Conservation (phyloP, 176 grass and related monocot species). For the Cenchrus purpureus region DNA sequence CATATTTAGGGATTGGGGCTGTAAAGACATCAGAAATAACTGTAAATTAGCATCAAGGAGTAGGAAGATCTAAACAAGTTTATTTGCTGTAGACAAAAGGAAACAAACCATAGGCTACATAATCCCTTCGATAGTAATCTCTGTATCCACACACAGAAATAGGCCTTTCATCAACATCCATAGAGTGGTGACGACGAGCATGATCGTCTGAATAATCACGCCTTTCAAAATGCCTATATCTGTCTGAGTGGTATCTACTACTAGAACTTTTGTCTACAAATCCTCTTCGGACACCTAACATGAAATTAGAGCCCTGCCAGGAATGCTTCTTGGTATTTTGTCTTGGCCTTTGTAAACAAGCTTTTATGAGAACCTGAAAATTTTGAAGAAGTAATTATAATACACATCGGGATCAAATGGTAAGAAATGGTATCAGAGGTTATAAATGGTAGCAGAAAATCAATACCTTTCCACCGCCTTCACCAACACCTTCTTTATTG, state of each 20-base stretch:
- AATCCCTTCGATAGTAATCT: slow-evolving; percentile 51
- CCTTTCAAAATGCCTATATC: slow-evolving; percentile 50
- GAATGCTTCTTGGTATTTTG: slow-evolving; percentile 50
- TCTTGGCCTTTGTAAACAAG: slow-evolving; percentile 63
- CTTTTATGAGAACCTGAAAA: slow-evolving; percentile 54
- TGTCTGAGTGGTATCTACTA: slow-evolving; percentile 30
- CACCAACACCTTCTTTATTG: slow-evolving; percentile 60
- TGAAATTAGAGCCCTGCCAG: slow-evolving; percentile 44
- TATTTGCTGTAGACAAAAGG: slow-evolving; percentile 21
- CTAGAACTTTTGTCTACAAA: slow-evolving; percentile 50
- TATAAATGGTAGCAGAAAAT: no score
- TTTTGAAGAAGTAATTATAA: slow-evolving; percentile 17
- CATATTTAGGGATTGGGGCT: slow-evolving; percentile 47
- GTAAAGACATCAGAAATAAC: slow-evolving; percentile 34
- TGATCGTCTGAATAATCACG: slow-evolving; percentile 34
- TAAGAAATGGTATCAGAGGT: background rate
- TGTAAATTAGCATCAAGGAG: background rate
- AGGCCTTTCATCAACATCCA: slow-evolving; percentile 50
- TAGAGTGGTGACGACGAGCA: slow-evolving; percentile 22
- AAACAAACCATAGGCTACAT: slow-evolving; percentile 52
- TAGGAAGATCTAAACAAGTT: slow-evolving; percentile 33
- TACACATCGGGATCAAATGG: slow-evolving; percentile 24
- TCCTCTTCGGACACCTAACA: slow-evolving; percentile 57
- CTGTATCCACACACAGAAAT: slow-evolving; percentile 45
- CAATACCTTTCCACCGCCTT: slow-evolving; percentile 54